Conservation (phyloP, 306 rosid genomes). For the Dalbergia cochinchinensis region DNA sequence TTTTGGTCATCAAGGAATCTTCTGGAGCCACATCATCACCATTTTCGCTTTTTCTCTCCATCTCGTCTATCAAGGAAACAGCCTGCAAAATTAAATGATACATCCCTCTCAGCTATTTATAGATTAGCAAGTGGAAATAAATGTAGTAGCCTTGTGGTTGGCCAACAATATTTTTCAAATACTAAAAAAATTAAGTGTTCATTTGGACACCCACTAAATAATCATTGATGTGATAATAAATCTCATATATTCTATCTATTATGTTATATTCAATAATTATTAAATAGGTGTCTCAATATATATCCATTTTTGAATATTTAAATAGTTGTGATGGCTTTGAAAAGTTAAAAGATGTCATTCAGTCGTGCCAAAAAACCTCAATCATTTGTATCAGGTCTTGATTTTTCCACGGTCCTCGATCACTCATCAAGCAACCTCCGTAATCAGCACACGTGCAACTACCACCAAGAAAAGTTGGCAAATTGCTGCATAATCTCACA, state of each 20-base stretch:
- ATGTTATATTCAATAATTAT: too few relatives aligned
- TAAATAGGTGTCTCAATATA: too few relatives aligned
- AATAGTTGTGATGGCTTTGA: not conserved
- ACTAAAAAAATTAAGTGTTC: too few relatives aligned
- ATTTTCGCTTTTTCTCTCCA: constrained; percentile 27
- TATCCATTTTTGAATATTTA: too few relatives aligned
- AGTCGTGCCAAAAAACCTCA: constrained; percentile 57
- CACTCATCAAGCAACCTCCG: constrained; percentile 87
- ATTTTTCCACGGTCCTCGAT: constrained; percentile 90
- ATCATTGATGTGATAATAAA: too few relatives aligned
- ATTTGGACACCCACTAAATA: too few relatives aligned
- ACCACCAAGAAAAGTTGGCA: constrained; percentile 90
- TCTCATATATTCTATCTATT: too few relatives aligned
- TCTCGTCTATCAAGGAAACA: constrained; percentile 53
- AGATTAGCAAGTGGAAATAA: not conserved
- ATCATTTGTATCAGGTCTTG: constrained; percentile 65
- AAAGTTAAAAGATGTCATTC: constrained; percentile 1
- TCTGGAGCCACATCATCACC: constrained; percentile 37
- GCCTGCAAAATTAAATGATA: constrained; percentile 56
- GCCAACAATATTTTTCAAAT: too few relatives aligned
- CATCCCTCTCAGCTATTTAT: constrained; percentile 2
- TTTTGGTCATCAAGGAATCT: constrained; percentile 26
- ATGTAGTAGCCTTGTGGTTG: too few relatives aligned
- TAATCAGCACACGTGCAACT: constrained; percentile 77
- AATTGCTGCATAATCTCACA: constrained; percentile 73